These are phyloP conservation scores for Wallacemonas sp. DNA, from an alignment of 208 protist species.

Conservation along the genomic window DNA sequence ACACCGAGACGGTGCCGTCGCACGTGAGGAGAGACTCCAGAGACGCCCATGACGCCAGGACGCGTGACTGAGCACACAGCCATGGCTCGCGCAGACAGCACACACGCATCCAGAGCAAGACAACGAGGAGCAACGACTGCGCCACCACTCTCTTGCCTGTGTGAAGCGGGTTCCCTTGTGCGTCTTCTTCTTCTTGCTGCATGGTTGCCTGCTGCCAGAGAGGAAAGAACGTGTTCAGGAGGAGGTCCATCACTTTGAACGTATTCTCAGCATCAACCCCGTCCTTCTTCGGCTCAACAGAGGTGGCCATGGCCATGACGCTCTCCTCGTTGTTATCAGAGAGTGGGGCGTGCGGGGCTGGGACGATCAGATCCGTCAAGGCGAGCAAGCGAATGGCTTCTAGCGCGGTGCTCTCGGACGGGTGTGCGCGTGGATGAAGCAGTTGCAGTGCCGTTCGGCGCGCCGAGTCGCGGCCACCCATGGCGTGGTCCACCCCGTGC, in stretches of 20 bases:
- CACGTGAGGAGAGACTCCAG: conserved; percentile 27
- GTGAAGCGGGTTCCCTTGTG: no score
- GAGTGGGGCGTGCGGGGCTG: not conserved
- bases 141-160: no score
- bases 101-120: conserved; percentile 5
- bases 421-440: conserved; percentile 42
- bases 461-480: conserved; percentile 23
- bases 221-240: conserved; percentile 16
- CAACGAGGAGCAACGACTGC: not conserved
- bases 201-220: not conserved
- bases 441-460: conserved; percentile 58
- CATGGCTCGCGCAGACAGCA: not conserved
- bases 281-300: no score
- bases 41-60: conserved; percentile 6
- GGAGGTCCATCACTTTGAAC: conserved; percentile 14
- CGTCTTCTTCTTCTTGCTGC: no score
- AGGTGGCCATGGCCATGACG: no score
- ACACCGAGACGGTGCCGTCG: conserved; percentile 22
- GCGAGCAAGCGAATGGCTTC: conserved; percentile 71
- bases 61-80: not conserved
- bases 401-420: conserved; percentile 49
- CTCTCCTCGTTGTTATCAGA: not conserved
- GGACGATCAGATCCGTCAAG: conserved; percentile 44
- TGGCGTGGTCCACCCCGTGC: conserved; percentile 6
- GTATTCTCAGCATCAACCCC: conserved; percentile 12